Percentiles rank a stretch among this genome's conserved stretches.
These are phyloP conservation scores for Neodidymelliopsis sp. DNA, from an alignment of 2,329 filamentous ascomycete genomes.

Conservation along the genomic window DNA sequence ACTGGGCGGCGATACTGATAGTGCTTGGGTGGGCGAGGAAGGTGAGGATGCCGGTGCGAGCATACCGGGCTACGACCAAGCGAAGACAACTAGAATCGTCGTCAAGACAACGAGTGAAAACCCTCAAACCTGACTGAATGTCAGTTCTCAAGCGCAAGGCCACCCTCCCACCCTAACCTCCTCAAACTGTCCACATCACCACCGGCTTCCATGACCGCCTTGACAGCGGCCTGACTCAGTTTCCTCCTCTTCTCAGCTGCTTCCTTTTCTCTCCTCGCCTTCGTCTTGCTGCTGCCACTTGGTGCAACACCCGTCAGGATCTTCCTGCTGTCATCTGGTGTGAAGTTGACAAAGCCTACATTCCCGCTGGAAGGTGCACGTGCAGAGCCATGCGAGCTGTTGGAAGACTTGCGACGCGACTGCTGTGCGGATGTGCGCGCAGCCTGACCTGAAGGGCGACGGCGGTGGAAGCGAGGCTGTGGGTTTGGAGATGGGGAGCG, in stretches of 20 bases:
- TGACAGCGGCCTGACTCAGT: slow-evolving; percentile 72
- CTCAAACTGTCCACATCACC: slow-evolving; percentile 64
- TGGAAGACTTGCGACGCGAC: slow-evolving; percentile 7
- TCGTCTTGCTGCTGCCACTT: slow-evolving; percentile 90
- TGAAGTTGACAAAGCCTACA: slow-evolving; percentile 88
- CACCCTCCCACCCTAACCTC: slow-evolving; percentile 52
- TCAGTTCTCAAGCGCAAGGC: slow-evolving; percentile 39
- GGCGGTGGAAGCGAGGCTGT: slow-evolving; percentile 37
- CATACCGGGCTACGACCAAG: too few relatives aligned
- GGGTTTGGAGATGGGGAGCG: slow-evolving; percentile 34
- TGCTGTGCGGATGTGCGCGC: slow-evolving; percentile 7
- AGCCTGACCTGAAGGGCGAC: slow-evolving; percentile 25
- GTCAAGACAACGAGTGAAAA: slow-evolving; percentile 10
- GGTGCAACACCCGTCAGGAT: slow-evolving; percentile 92
- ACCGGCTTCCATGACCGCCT: slow-evolving; percentile 73
- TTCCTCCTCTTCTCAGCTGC: slow-evolving; percentile 76
- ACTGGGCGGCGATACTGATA: too few relatives aligned
- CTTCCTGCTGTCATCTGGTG: slow-evolving; percentile 76
- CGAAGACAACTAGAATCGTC: slow-evolving; percentile 4
- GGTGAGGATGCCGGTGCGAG: too few relatives aligned
- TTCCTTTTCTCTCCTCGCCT: slow-evolving; percentile 89
- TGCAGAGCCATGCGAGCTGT: slow-evolving; percentile 27
- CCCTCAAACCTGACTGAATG: neutral
- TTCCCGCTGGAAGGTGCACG: slow-evolving; percentile 56
- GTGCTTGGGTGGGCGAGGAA: too few relatives aligned